These are phyloP conservation scores for Penicillium sp. DNA, from an alignment of 2,329 filamentous ascomycete genomes.

Conservation along the genomic window DNA sequence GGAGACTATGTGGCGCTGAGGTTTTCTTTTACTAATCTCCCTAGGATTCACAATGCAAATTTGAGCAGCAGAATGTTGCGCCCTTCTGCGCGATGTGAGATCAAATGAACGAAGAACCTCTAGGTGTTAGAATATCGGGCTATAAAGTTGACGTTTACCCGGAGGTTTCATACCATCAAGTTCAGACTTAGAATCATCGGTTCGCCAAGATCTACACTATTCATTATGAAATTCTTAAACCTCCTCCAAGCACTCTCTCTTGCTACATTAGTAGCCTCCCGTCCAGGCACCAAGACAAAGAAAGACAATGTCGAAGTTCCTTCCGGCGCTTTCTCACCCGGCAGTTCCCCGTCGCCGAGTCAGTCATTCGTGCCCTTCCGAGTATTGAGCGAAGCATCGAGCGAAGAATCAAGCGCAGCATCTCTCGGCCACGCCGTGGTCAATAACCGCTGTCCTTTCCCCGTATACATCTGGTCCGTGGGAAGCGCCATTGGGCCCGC, in stretches of 20 bases:
- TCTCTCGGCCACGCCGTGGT: constrained; percentile 35
- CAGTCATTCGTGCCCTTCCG: neutral
- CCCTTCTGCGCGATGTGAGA: neutral
- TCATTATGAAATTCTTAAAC: neutral
- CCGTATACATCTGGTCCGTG: constrained; percentile 42
- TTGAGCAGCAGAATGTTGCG: neutral
- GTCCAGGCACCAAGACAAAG: neutral
- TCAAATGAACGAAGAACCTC: neutral
- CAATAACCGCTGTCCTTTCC: constrained; percentile 33
- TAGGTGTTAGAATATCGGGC: neutral
- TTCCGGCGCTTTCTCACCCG: neutral
- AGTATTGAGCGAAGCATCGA: neutral
- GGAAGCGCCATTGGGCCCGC: constrained; percentile 25
- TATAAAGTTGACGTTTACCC: neutral
- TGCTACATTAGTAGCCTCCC: neutral
- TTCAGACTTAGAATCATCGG: neutral
- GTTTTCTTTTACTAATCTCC: neutral
- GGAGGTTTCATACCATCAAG: neutral
- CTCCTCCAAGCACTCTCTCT: neutral
- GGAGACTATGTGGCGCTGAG: neutral
- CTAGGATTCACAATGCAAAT: neutral
- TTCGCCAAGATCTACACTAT: neutral
- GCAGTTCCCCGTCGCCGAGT: neutral
- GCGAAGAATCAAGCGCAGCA: neutral
- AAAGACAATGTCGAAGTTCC: neutral